Evolutionary conservation across 768 basidiomycete species (phyloP).

Genomic region (Tylopilus subfusipes): DNA sequence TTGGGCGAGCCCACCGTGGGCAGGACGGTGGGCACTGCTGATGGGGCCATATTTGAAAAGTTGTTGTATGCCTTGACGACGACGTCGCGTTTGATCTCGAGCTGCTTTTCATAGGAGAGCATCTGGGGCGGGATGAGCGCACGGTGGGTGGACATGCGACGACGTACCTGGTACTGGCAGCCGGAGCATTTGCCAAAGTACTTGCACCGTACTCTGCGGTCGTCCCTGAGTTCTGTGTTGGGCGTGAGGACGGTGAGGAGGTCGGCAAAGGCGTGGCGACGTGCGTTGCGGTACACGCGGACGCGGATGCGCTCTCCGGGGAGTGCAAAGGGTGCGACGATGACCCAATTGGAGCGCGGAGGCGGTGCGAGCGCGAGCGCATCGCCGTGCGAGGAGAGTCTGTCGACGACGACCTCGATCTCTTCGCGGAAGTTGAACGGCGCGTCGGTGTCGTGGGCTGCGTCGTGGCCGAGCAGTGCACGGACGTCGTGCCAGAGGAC

Average conservation of each 20-base stretch:
- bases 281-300: slow-evolving; percentile 65
- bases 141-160: neutral
- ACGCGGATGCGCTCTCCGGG: slow-evolving; percentile 79
- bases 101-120: slow-evolving; percentile 83
- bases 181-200: slow-evolving; percentile 91
- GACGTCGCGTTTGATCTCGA: slow-evolving; percentile 82
- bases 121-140: slow-evolving; percentile 45
- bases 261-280: slow-evolving; percentile 74
- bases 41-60: slow-evolving; percentile 58
- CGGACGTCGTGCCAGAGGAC: slow-evolving; percentile 72
- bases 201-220: slow-evolving; percentile 64
- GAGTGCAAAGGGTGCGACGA: slow-evolving; percentile 80
- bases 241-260: slow-evolving; percentile 60
- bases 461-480: slow-evolving; percentile 58
- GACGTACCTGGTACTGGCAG: slow-evolving; percentile 85
- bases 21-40: slow-evolving; percentile 59
- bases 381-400: slow-evolving; percentile 61
- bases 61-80: slow-evolving; percentile 79
- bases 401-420: slow-evolving; percentile 62
- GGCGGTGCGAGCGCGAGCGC: slow-evolving; percentile 55
- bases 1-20: slow-evolving; percentile 84
- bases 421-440: slow-evolving; percentile 61
- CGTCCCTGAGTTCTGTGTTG: slow-evolving; percentile 65
- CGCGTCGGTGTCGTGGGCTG: slow-evolving; percentile 50
- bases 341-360: slow-evolving; percentile 63